Evolutionary conservation across 257 asterid species (phyloP), one percentile per base, ranked within the genome.

Genomic region (Salvia rosmarinus): DNA sequence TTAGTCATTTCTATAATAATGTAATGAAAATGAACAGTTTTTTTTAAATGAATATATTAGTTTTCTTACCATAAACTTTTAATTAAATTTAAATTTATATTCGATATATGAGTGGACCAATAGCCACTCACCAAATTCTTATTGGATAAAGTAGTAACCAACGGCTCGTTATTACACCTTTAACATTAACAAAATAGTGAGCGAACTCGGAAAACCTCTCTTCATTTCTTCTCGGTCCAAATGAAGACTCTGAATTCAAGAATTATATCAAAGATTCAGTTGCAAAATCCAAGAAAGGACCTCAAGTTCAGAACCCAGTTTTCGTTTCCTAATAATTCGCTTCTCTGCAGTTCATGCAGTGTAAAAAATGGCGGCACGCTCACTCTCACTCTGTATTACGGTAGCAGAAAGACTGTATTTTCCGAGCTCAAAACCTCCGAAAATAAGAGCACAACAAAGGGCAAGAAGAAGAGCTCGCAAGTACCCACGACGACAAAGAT

Each of bases 371-470:
- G 72, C 78, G 9, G 70, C 76, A 71, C 44, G 0, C 56, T 74
- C 68, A 39, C 59, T 4, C 71, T 77, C 71, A 68, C 89, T 34
- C 61, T 77, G 58, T 67, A 76, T 17, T 49, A 55, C 7, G 44
- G 75, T 23, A 42, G 64, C 60, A 77, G 51, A 57, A 80, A 56
- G 44, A 6, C 59, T 60, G 76, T 80, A 17, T 63, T 73, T 76
- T 79, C 78, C 23, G 82, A 88, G 86, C 82, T 85, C 77, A 82
- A 69, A 49, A 71, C 82, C 55, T 82, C 95, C 6, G 79, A 73
- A 49, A 67, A 74, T 51, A 71, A 75, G 49, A 72, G 57, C 37
- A 64, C 13, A 5, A 21, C 21, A 20, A 65, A 57, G 47, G 74
- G 72, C 56, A 77, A 60, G 71, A 77, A 71, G 75, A 76, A 80